A percentile compares a stretch with the other conserved stretches of the same genome.
Evolutionary conservation across 495 filamentous ascomycete species (phyloP).

Genomic region (Aspergillus affinis): DNA sequence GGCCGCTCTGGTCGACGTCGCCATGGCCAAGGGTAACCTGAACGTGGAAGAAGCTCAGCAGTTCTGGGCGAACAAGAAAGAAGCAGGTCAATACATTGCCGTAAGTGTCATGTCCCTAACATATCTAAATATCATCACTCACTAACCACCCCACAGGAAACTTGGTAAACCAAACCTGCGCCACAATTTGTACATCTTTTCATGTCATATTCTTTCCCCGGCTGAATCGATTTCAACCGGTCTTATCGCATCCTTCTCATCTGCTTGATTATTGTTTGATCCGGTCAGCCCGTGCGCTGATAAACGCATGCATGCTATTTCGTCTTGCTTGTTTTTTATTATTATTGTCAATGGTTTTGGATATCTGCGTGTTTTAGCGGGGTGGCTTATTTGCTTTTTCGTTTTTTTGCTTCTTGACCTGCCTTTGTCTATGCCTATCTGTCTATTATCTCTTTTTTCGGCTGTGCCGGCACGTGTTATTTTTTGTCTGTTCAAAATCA

Average conservation of each 20-base stretch:
- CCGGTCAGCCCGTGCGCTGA: too few species aligned
- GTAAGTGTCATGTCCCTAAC: constrained; percentile 50
- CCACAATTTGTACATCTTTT: not conserved
- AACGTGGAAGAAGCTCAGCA: constrained; percentile 67
- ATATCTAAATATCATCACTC: not conserved
- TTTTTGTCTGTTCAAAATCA: not conserved
- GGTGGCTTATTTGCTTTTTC: constrained; percentile 18
- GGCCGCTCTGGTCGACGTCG: constrained; percentile 73
- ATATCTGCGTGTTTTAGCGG: constrained; percentile 28
- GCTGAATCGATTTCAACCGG: not conserved
- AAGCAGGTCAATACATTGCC: constrained; percentile 82
- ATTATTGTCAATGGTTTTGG: not conserved
- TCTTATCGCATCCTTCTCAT: not conserved
- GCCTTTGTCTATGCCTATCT: not conserved
- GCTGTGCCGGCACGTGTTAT: constrained; percentile 12
- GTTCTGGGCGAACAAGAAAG: constrained; percentile 82
- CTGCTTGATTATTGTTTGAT: not conserved
- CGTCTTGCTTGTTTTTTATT: not conserved
- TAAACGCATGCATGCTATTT: not conserved
- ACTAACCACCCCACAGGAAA: constrained; percentile 32
- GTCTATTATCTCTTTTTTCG: not conserved
- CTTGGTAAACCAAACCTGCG: constrained; percentile 26
- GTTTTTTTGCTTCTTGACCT: constrained; percentile 13
- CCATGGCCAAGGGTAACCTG: constrained; percentile 76
- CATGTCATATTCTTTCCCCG: not conserved